A percentile compares a stretch with the other conserved stretches of the same genome.
phyloP scores from a whole-genome alignment of 148 eudicot species.

The Vaccinium corymbosum region DNA sequence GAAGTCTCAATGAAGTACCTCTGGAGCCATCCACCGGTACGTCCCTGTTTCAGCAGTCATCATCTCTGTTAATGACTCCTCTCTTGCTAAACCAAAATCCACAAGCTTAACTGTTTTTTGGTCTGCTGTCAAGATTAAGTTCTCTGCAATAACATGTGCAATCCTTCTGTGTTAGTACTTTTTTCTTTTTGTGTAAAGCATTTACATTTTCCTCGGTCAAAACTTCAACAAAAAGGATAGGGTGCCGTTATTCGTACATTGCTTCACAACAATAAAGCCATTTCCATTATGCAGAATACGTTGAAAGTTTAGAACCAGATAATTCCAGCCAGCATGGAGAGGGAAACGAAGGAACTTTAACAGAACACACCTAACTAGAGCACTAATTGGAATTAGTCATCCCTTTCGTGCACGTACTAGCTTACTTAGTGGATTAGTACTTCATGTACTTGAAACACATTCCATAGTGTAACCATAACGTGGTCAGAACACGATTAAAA shows the following conservation, averaged over 20 bases:
- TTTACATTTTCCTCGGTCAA: neutral
- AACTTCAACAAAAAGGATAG: neutral
- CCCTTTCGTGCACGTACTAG: neutral
- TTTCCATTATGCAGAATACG: neutral
- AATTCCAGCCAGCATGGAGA: neutral
- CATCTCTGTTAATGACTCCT: constrained; percentile 66
- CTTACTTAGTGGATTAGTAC: neutral
- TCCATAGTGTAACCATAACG: neutral
- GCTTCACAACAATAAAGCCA: neutral
- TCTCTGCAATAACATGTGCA: constrained; percentile 39
- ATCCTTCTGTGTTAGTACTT: neutral
- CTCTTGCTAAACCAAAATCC: constrained; percentile 79
- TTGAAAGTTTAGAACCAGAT: neutral
- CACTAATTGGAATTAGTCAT: neutral
- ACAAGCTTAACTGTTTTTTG: constrained; percentile 58
- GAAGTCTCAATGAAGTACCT: constrained; percentile 30
- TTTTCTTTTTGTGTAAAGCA: neutral
- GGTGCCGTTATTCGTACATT: neutral
- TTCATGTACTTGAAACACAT: neutral
- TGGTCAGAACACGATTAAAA: neutral
- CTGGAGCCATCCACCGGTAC: constrained; percentile 76
- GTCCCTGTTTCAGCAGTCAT: constrained; percentile 80
- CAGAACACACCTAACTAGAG: neutral
- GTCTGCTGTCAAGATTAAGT: constrained; percentile 63
- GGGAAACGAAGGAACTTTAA: neutral